Evolutionary conservation across 1,284 basidiomycete species (phyloP), one percentile per base, ranked within the genome.

Genomic region (Porogramme epimiltina): DNA sequence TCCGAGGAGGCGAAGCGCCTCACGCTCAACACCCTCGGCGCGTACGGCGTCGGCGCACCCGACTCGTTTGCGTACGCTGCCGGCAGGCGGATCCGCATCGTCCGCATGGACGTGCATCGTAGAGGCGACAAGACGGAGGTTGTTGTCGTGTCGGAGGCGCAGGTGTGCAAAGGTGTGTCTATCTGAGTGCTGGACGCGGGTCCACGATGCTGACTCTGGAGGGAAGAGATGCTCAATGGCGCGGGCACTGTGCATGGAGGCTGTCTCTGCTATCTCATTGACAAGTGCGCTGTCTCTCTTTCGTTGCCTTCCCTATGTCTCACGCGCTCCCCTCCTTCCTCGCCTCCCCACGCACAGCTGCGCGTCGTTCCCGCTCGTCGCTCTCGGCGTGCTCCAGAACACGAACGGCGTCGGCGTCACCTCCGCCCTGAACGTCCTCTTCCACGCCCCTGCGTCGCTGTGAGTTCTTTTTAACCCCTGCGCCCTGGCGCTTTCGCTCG

Each of bases 391-490:
- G 36, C 65, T 81, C 37, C 73, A 78, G 57, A 76, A 76, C 51
- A 67, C 74, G n/a, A 87, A 88, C 51, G 86, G 85, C 2, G 86
- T 87, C 13, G 85, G 86, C 13, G 85, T 88, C 19, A 89, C 84
- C 3, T 84, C 87, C 64, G 76, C 78, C 9, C 77, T 87, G 78
- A 84, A 82, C 55, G 72, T 89, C 26, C 64, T 80, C 37, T 89
- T 84, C 67, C 86, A 86, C 62, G 75, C 85, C 13, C 85, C 85
- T 11, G 84, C 83, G 3, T 71, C 83, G 8, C 60, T 73, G 85
- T 84, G 64, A 68, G 81, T 71, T 9, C 16, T 40, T 45, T 19
- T 11, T 25, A 24, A 9, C 3, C 18, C 18, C 15, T 36, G 33
- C 18, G n/a, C 6, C 40, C 40, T 38, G 51, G 25, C n/a, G n/a